Conservation (phyloP, 345 rosid species). For the Arabis alpina region DNA sequence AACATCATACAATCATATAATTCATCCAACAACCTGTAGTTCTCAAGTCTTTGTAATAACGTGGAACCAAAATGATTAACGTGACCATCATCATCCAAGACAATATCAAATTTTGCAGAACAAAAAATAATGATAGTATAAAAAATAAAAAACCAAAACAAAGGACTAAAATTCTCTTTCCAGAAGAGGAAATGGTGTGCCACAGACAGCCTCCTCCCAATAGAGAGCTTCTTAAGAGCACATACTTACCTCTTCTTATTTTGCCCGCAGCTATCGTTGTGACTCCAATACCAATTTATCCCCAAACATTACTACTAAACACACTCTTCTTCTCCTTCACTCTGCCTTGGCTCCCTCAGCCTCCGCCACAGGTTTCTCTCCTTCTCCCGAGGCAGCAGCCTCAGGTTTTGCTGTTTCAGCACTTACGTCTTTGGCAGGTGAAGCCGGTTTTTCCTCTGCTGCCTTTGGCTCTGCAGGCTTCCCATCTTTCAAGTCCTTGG, state of each 20-base stretch:
- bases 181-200: slow-evolving; percentile 33
- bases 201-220: slow-evolving; percentile 1
- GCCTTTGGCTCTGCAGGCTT: slow-evolving; percentile 46
- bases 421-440: slow-evolving; percentile 49
- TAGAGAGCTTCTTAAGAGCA: slow-evolving; percentile 29
- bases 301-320: slow-evolving; percentile 35
- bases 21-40: slow-evolving; percentile 32
- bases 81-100: slow-evolving; percentile 37
- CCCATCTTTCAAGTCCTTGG: slow-evolving; percentile 45
- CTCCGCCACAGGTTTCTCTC: slow-evolving; percentile 44
- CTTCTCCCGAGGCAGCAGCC: slow-evolving; percentile 42
- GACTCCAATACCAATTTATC: slow-evolving; percentile 34
- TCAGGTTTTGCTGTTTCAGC: slow-evolving; percentile 47
- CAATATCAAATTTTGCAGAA: slow-evolving; percentile 38
- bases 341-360: slow-evolving; percentile 44
- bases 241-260: slow-evolving; percentile 41
- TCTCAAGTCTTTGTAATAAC: slow-evolving; percentile 21
- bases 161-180: slow-evolving; percentile 34
- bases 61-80: slow-evolving; percentile 40
- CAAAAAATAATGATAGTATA: slow-evolving; percentile 10
- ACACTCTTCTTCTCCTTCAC: slow-evolving; percentile 25
- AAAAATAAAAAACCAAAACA: slow-evolving; percentile 21
- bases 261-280: slow-evolving; percentile 35
- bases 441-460: slow-evolving; percentile 39
- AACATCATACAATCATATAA: slow-evolving; percentile 22